Conservation (phyloP, 164 flowering plant species). For the Sedum album region DNA sequence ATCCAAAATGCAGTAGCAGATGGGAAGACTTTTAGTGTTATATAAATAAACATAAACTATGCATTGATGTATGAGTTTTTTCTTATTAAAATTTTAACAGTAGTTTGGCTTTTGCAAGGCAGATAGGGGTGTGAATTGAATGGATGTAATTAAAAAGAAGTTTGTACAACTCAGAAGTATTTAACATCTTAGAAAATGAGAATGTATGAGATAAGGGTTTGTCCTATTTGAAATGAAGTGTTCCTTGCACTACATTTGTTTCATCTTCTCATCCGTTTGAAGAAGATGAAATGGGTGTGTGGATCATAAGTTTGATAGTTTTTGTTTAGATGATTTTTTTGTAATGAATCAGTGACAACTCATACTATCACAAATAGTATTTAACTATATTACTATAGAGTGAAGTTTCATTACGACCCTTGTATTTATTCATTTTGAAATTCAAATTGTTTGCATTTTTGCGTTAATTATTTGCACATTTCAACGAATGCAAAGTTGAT, state of each 20-base stretch:
- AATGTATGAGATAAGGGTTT: conserved; percentile 4
- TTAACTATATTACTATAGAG: too few species aligned
- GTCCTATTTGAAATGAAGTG: neutral
- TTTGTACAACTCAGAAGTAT: neutral
- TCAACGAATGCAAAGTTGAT: too few species aligned
- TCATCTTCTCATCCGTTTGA: neutral
- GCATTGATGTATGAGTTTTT: conserved; percentile 2
- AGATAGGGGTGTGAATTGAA: conserved; percentile 72
- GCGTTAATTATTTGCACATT: too few species aligned
- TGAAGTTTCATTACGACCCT: too few species aligned
- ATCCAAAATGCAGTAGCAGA: conserved; percentile 1
- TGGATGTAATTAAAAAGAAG: conserved; percentile 42
- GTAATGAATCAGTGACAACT: too few species aligned
- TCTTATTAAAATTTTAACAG: neutral
- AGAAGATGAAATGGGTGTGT: neutral
- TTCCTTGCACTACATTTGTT: neutral
- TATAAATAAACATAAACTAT: neutral
- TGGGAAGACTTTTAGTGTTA: neutral
- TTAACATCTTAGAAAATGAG: conserved; percentile 1
- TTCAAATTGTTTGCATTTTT: too few species aligned
- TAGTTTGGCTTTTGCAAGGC: conserved; percentile 48
- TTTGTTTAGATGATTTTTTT: too few species aligned
- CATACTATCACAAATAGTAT: too few species aligned
- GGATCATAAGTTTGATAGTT: neutral
- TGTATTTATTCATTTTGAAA: too few species aligned